Conservation (phyloP, 441 rosid species). For the Pelargonium australe region DNA sequence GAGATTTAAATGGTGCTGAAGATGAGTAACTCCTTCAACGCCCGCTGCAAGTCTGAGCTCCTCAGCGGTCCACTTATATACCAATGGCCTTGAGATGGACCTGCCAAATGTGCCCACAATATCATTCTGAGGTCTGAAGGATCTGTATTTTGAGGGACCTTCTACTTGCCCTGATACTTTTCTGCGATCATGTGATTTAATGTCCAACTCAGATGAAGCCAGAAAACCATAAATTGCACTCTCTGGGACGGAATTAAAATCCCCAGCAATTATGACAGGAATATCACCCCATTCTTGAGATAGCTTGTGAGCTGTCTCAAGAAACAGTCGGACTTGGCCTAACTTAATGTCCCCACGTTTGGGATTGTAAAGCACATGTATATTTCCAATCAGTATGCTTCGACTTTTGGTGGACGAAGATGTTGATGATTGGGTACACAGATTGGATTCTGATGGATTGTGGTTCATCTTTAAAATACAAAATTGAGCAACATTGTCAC, state of each 20-base stretch:
- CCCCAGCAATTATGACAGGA: constrained; percentile 83
- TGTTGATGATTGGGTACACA: constrained; percentile 31
- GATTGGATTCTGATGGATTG: constrained; percentile 28
- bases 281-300: constrained; percentile 77
- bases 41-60: constrained; percentile 76
- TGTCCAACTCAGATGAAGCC: constrained; percentile 74
- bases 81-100: constrained; percentile 30
- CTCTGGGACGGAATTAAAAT: constrained; percentile 87
- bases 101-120: constrained; percentile 14
- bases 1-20: constrained; percentile 63
- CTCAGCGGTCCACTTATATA: constrained; percentile 56
- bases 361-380: constrained; percentile 82
- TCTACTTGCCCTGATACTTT: constrained; percentile 65
- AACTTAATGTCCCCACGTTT: constrained; percentile 90
- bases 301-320: constrained; percentile 70
- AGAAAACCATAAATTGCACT: constrained; percentile 81
- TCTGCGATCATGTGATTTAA: constrained; percentile 56
- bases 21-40: constrained; percentile 38
- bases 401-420: constrained; percentile 32
- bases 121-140: constrained; percentile 26
- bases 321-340: constrained; percentile 79
- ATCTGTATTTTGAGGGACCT: constrained; percentile 23
- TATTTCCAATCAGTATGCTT: constrained; percentile 68
- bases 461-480: constrained; percentile 74
- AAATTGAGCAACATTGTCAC: constrained; percentile 89